A percentile compares a stretch with the other conserved stretches of the same genome.
phyloP scores from a whole-genome alignment of 1,284 basidiomycete genomes.

The Austroboletus niveus region DNA sequence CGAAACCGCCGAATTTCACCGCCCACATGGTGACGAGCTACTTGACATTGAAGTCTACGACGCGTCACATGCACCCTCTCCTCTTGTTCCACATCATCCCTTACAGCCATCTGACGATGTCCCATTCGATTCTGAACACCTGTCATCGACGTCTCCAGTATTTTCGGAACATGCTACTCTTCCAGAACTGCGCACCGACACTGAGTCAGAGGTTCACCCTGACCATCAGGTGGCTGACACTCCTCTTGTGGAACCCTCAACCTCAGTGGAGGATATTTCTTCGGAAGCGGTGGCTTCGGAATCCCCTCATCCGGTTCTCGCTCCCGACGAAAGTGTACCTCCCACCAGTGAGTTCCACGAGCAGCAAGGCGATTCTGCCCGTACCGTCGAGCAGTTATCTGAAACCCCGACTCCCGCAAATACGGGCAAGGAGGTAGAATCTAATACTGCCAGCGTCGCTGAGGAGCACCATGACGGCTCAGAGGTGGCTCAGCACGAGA shows the following conservation, averaged over 20 bases:
- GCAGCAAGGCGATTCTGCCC: slow-evolving; percentile 7
- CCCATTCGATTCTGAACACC: slow-evolving; percentile 17
- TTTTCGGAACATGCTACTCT: slow-evolving; percentile 10
- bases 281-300: slow-evolving; percentile 4
- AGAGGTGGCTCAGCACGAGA: slow-evolving; percentile 11
- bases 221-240: slow-evolving; percentile 19
- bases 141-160: not conserved
- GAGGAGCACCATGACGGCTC: slow-evolving; percentile 4
- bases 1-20: slow-evolving; percentile 32
- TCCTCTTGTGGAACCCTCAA: slow-evolving; percentile 13
- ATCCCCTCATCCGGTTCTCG: slow-evolving; percentile 3
- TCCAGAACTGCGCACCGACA: slow-evolving; percentile 6
- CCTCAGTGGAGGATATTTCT: slow-evolving; percentile 5
- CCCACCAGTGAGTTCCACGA: slow-evolving; percentile 23
- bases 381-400: slow-evolving; percentile 2
- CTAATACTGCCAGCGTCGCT: not conserved
- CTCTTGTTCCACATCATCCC: slow-evolving; percentile 19
- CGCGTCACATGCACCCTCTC: slow-evolving; percentile 39
- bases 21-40: slow-evolving; percentile 35
- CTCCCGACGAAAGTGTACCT: slow-evolving; percentile 4
- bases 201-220: slow-evolving; percentile 12
- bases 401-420: slow-evolving; percentile 6
- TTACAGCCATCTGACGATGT: slow-evolving; percentile 20
- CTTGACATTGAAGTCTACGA: slow-evolving; percentile 65
- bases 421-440: slow-evolving; percentile 4